phyloP scores from a whole-genome alignment of 177 flowering plant genomes.

The Tripterygium wilfordii region DNA sequence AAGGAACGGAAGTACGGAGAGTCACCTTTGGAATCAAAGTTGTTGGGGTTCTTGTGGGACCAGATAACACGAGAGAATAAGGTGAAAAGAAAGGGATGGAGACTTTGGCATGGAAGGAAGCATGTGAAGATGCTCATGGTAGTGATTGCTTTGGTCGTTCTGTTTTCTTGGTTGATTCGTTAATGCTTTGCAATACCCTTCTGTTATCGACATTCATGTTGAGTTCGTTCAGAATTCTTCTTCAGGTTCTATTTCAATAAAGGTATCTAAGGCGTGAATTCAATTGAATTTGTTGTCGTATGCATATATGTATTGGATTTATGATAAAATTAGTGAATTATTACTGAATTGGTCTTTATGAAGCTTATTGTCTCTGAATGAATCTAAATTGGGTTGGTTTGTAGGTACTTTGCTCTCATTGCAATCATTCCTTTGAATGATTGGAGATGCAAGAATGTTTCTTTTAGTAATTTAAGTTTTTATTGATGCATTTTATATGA shows the following conservation, averaged over 20 bases:
- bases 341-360: too few species aligned
- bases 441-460: too few species aligned
- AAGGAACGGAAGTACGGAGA: not conserved
- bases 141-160: conserved; percentile 32
- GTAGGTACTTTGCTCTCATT: too few species aligned
- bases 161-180: conserved; percentile 64
- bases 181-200: conserved; percentile 56
- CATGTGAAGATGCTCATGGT: conserved; percentile 23
- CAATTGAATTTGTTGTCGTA: too few species aligned
- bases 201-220: conserved; percentile 5
- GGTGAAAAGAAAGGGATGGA: conserved; percentile 29
- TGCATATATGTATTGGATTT: too few species aligned
- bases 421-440: too few species aligned
- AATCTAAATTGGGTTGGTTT: too few species aligned
- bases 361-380: too few species aligned
- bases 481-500: too few species aligned
- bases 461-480: too few species aligned
- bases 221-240: conserved; percentile 22
- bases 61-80: conserved; percentile 11
- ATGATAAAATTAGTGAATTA: too few species aligned
- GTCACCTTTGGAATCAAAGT: not conserved
- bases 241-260: conserved; percentile 1
- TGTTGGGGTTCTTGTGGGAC: conserved; percentile 8
- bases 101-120: conserved; percentile 35
- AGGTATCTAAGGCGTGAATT: conserved; percentile 1